Evolutionary conservation across 345 rosid species (phyloP), one percentile per base, ranked within the genome.

Genomic region (Gossypium arboreum): DNA sequence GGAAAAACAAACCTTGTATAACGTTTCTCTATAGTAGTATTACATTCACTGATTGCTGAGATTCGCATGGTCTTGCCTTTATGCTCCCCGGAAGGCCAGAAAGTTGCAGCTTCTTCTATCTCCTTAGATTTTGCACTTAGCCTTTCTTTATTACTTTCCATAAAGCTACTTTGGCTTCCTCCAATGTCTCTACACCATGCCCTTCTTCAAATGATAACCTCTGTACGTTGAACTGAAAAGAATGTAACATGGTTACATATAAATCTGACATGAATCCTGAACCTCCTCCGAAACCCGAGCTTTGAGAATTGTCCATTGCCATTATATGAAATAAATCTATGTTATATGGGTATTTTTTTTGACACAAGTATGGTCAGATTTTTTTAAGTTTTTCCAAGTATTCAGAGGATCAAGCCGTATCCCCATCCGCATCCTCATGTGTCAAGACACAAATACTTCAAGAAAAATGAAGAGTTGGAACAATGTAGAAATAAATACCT

Each of bases 131-230:
- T 48, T 83, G 87, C 5, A 90, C 83, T 79, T 77, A 83, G 25
- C 93, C 97, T 51, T 85, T 85, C 41, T 93, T 81, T 68, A 91
- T 81, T 75, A 93, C 82, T 80, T 88, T 93, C 92, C 89, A 76
- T 22, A 93, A 75, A 44, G 98, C 98, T 78, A 83, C 77, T 81
- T 96, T 93, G 22, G 99, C 98, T 80, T 93, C 94, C 82, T 92
- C 97, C 67, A 96, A 62, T 16, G 92, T 96, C 80, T 93, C 95
- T n/a, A 96, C 87, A 15, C 80, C 80, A 13, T 83, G 84, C 58
- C 88, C 89, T 73, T 84, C 91, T 57, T 93, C 98, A 78, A 96
- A 93, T 50, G 99, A 81, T 81, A 93, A 68, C 86, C 99, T 89
- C 83, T 90, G 98, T 60, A 96, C 68, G 79, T 90, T 96, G 79